Percentiles rank a stretch among this genome's conserved stretches.
Evolutionary conservation across 306 rosid genomes (phyloP).

Genomic region (Dryas drummondii): DNA sequence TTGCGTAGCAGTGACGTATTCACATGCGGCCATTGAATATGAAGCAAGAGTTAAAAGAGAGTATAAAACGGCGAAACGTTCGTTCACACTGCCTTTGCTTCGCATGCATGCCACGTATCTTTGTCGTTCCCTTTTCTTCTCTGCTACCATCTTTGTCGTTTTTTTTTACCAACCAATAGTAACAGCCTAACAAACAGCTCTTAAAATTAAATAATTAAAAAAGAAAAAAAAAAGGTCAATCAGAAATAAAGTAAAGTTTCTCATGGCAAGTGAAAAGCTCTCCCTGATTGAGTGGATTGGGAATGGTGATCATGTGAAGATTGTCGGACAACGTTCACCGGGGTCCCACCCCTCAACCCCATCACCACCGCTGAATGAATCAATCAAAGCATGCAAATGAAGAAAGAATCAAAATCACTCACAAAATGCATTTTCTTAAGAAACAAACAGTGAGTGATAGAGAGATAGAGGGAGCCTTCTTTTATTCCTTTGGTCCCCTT

Average conservation of each 20-base stretch:
- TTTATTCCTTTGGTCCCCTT: conserved; percentile 4
- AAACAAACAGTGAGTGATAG: too few relatives aligned
- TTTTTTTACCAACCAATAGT: background rate
- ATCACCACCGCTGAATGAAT: conserved; percentile 11
- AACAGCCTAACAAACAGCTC: conserved; percentile 4
- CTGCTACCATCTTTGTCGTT: background rate
- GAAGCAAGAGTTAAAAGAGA: background rate
- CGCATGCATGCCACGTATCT: conserved; percentile 28
- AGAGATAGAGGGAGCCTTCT: too few relatives aligned
- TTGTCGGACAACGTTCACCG: conserved; percentile 24
- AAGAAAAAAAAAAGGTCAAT: background rate
- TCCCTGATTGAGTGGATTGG: conserved; percentile 16
- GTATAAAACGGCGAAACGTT: conserved; percentile 16
- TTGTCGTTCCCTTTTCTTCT: background rate
- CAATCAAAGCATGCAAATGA: background rate
- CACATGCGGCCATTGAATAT: background rate
- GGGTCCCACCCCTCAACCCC: conserved; percentile 29
- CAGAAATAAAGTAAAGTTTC: background rate
- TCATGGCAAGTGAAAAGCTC: background rate
- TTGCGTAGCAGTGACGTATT: background rate
- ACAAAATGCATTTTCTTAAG: background rate
- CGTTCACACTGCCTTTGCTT: background rate
- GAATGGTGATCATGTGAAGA: conserved; percentile 38
- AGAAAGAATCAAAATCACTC: background rate
- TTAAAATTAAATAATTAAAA: background rate